Percentiles rank a stretch among this genome's conserved stretches.
Evolutionary conservation across 352 stramenopile genomes (phyloP).

Genomic region (Phytophthora colocasiae): DNA sequence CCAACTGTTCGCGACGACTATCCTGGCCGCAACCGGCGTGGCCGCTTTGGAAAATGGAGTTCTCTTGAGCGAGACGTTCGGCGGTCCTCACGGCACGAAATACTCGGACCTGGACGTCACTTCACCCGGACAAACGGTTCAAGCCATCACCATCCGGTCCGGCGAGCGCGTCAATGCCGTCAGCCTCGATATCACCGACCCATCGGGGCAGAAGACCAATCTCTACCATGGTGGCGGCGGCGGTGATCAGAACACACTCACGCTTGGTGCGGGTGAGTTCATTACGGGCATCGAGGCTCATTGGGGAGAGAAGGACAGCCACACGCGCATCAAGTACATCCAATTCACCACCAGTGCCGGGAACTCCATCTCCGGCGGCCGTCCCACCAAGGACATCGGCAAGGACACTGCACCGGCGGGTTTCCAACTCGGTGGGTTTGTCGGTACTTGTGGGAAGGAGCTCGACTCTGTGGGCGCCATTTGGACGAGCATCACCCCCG

Average conservation of each 20-base stretch:
- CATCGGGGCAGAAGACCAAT: neutral
- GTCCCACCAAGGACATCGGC: constrained; percentile 4
- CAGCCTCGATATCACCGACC: neutral
- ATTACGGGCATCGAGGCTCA: constrained; percentile 15
- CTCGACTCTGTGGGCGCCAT: constrained; percentile 14
- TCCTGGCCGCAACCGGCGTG: neutral
- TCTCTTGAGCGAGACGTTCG: constrained; percentile 1
- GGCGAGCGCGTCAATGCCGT: neutral
- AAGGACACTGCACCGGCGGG: constrained; percentile 1
- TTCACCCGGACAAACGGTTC: neutral
- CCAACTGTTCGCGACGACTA: neutral
- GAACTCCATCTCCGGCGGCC: constrained; percentile 3
- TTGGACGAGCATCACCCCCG: constrained; percentile 11
- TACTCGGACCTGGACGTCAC: neutral
- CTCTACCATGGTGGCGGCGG: constrained; percentile 16
- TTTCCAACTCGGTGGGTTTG: constrained; percentile 14
- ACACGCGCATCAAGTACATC: constrained; percentile 24
- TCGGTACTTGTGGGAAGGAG: constrained; percentile 1
- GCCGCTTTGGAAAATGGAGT: neutral
- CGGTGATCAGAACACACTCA: neutral
- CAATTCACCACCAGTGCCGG: constrained; percentile 7
- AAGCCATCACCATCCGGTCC: neutral
- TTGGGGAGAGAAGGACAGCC: constrained; percentile 6
- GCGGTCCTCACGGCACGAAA: neutral
- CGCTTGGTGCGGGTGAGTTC: constrained; percentile 7